Evolutionary conservation across 225 moss, liverwort and hornwort species (phyloP).

Genomic region (Pseudoscleropodium purum): DNA sequence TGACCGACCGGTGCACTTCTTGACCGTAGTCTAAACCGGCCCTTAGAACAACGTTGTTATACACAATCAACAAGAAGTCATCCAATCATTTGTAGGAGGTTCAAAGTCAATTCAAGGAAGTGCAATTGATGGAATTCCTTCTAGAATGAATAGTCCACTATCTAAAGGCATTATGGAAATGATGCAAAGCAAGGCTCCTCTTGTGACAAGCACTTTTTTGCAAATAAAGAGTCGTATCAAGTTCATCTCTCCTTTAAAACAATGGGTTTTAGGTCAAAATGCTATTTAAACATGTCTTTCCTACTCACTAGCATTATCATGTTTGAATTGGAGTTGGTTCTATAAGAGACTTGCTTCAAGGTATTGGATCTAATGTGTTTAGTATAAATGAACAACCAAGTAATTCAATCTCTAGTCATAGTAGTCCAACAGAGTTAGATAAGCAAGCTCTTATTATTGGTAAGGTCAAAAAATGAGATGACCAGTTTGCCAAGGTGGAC

Average conservation of each 20-base stretch:
- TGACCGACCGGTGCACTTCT: too few relatives aligned
- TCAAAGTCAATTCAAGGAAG: not conserved
- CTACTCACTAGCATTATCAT: not conserved
- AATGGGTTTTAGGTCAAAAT: not conserved
- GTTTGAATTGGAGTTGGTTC: not conserved
- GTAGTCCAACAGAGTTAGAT: not conserved
- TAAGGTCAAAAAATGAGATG: not conserved
- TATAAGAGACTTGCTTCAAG: not conserved
- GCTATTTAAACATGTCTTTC: not conserved
- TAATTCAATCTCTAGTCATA: not conserved
- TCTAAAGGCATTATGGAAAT: not conserved
- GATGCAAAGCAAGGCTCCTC: not conserved
- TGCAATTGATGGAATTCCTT: not conserved
- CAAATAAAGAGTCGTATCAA: not conserved
- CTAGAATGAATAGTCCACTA: not conserved
- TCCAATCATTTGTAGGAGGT: not conserved
- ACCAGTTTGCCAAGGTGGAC: not conserved
- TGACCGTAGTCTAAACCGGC: too few relatives aligned
- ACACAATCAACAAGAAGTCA: not conserved
- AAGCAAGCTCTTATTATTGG: not conserved
- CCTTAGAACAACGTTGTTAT: too few relatives aligned
- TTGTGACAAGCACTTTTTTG: not conserved
- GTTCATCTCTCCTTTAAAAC: not conserved
- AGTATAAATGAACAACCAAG: not conserved
- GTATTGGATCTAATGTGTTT: not conserved